Conservation (phyloP, 768 basidiomycete genomes). For the Trametes gibbosa region DNA sequence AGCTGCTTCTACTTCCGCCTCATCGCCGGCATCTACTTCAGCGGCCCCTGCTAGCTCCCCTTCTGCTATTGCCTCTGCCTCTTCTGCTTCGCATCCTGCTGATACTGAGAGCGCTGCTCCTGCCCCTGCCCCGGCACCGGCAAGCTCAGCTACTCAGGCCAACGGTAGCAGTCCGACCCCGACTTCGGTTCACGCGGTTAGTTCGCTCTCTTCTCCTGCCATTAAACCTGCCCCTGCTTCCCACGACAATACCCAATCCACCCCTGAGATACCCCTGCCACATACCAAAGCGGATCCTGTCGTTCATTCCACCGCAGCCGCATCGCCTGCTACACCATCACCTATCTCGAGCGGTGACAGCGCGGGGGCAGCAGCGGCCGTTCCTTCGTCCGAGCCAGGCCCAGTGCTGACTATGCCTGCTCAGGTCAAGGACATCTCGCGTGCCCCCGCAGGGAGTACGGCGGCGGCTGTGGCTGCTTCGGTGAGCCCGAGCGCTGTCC, state of each 20-base stretch:
- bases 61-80: not conserved
- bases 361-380: not conserved
- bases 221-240: not conserved
- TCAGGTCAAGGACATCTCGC: constrained; percentile 6
- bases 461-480: not conserved
- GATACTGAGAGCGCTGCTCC: not conserved
- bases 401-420: constrained; percentile 11
- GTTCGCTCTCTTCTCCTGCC: constrained; percentile 13
- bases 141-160: not conserved
- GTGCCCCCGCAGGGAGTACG: not conserved
- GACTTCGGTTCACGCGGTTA: constrained; percentile 13
- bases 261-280: constrained; percentile 7
- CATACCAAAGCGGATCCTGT: constrained; percentile 5
- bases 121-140: not conserved
- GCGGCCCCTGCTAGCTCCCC: not conserved
- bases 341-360: not conserved
- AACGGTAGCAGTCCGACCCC: not conserved
- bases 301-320: constrained; percentile 1
- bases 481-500: not conserved
- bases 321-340: not conserved
- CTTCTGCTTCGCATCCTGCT: not conserved
- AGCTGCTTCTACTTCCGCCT: not conserved
- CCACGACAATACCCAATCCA: constrained; percentile 7
- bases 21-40: constrained; percentile 1
- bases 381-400: constrained; percentile 5